Evolutionary conservation across 177 flowering plant species (phyloP), one percentile per base, ranked within the genome.

Genomic region (Vitis hybrid): DNA sequence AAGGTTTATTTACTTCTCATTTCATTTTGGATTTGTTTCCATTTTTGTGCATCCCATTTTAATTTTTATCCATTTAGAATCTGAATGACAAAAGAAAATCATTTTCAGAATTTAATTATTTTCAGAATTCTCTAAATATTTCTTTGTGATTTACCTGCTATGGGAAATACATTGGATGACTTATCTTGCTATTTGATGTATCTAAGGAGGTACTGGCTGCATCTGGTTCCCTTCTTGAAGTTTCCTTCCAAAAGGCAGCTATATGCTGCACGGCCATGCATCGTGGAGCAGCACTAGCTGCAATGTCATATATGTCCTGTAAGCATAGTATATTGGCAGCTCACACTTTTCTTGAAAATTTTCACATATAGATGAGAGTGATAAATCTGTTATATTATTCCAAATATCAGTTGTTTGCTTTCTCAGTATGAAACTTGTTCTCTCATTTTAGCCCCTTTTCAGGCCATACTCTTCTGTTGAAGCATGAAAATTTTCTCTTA

Each of bases 211-310:
- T 90, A 69, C 73, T 95, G 67, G 91, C 87, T 68, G 87, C 88
- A 48, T 86, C 92, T 54, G 90, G 91, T 68, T 79, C 97, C 49
- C 87, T 90, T 62, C 88, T 95, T 61, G 96, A 93, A 78, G 76
- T 84, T 58, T 91, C 98, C 66, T 80, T 95, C 70, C 99, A 95
- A 66, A 95, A 91, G 84, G 99, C 98, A 30, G 93, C 98, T 63
- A 93, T 93, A 73, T 91, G 94, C 74, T 93, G 94, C 84, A 93
- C 98, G 9, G 98, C 98, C 61, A 91, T 95, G 98, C 99, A 95
- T 76, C 97, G 99, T 64, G 99, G 96, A 60, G 99, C 99, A 71
- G 97, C 99, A 65, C 80, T 95, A n/a, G 90, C 98, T 24, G 98
- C 99, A 61, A 90, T 95, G 99, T 89, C 99, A 49, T 91, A 88